phyloP scores from a whole-genome alignment of 352 stramenopile species.

The Pythium utonaiense region DNA sequence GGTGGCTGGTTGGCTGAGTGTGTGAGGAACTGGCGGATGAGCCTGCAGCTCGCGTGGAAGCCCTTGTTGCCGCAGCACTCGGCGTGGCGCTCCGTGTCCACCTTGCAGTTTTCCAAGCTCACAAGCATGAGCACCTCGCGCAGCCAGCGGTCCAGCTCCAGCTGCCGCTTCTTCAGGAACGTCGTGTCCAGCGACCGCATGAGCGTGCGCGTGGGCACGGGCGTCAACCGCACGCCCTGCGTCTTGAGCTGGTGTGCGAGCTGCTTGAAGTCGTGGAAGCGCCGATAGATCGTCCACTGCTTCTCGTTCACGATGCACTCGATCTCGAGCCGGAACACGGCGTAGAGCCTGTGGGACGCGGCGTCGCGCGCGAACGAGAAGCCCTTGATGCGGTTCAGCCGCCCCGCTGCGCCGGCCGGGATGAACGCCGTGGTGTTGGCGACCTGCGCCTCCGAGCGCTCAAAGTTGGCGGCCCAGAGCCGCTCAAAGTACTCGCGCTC shows the following conservation, averaged over 20 bases:
- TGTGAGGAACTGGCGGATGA: conserved; percentile 73
- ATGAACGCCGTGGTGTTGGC: conserved; percentile 67
- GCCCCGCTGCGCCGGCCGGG: conserved; percentile 54
- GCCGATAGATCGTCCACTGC: conserved; percentile 84
- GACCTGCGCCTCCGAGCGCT: conserved; percentile 68
- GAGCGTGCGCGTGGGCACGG: conserved; percentile 72
- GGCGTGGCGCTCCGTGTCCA: conserved; percentile 50
- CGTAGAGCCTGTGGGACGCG: conserved; percentile 70
- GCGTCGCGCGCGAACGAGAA: conserved; percentile 71
- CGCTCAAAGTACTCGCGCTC: conserved; percentile 82
- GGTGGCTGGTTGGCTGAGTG: conserved; percentile 74
- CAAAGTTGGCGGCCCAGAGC: conserved; percentile 82
- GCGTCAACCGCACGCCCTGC: conserved; percentile 64
- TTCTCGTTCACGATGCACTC: conserved; percentile 85
- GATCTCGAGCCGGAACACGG: conserved; percentile 78
- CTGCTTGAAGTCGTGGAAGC: conserved; percentile 86
- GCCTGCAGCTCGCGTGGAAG: conserved; percentile 58
- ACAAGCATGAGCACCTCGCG: conserved; percentile 80
- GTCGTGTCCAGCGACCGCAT: conserved; percentile 79
- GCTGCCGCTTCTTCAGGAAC: conserved; percentile 81
- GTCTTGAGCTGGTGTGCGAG: conserved; percentile 78
- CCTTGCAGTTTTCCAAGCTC: conserved; percentile 75
- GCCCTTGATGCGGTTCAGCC: conserved; percentile 77
- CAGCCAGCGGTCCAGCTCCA: conserved; percentile 82
- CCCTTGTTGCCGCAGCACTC: conserved; percentile 71